phyloP scores from a whole-genome alignment of 352 stramenopile genomes.

The Pythium aphanidermatum region DNA sequence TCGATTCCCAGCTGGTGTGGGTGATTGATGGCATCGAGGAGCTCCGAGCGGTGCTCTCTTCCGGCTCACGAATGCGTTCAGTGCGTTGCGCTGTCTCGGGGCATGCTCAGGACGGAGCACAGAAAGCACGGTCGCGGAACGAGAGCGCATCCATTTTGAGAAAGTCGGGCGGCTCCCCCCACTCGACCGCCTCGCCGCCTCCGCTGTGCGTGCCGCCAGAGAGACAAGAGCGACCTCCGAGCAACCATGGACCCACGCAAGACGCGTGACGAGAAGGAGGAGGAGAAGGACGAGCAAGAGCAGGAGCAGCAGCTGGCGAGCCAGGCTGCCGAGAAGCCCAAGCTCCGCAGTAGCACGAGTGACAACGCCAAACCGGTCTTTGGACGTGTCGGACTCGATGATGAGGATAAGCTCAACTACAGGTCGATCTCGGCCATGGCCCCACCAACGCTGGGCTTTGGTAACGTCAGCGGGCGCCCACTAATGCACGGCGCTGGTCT shows the following conservation, averaged over 20 bases:
- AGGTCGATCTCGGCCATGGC: conserved; percentile 49
- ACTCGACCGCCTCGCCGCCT: neutral
- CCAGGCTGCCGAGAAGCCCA: conserved; percentile 4
- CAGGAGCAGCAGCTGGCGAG: conserved; percentile 12
- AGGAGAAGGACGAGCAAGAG: conserved; percentile 18
- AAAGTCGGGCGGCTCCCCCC: conserved; percentile 3
- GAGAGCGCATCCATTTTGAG: conserved; percentile 15
- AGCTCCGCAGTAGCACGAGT: neutral
- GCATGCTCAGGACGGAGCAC: conserved; percentile 1
- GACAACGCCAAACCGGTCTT: conserved; percentile 25
- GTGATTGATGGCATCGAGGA: conserved; percentile 18
- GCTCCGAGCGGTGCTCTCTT: conserved; percentile 5
- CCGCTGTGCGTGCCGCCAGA: neutral
- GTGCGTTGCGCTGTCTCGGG: neutral
- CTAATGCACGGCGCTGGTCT: conserved; percentile 21
- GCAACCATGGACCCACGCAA: conserved; percentile 19
- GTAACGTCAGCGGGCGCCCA: conserved; percentile 14
- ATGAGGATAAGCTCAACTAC: conserved; percentile 43
- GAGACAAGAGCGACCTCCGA: neutral
- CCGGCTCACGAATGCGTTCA: neutral
- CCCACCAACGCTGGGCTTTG: conserved; percentile 41
- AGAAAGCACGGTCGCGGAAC: conserved; percentile 17
- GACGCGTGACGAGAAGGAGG: conserved; percentile 13
- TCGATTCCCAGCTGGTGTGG: conserved; percentile 6
- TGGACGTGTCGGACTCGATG: conserved; percentile 32